Conservation (phyloP, 2,329 filamentous ascomycete species). For the Aspergillus awamori region DNA sequence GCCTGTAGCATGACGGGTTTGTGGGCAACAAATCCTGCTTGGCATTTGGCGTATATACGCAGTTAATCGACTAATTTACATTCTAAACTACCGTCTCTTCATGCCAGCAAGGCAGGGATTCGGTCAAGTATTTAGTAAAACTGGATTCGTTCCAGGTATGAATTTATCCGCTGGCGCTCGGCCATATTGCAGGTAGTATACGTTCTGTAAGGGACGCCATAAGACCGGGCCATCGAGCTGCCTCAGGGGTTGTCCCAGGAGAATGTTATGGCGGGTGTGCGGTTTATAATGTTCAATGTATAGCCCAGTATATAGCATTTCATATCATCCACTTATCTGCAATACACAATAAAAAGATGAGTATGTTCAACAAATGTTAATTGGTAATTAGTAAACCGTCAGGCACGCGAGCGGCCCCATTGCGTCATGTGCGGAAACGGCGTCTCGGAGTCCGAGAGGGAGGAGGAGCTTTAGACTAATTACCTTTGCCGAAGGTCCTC, state of each 20-base stretch:
- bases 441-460: constrained; percentile 17
- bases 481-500: constrained; percentile 1
- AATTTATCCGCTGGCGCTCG: neutral
- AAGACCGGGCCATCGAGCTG: too few species aligned
- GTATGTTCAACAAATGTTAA: too few species aligned
- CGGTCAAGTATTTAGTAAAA: neutral
- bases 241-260: too few species aligned
- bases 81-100: neutral
- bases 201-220: neutral
- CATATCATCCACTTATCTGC: too few species aligned
- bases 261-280: too few species aligned
- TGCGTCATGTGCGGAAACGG: constrained; percentile 34
- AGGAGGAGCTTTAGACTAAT: constrained; percentile 18
- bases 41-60: too few species aligned
- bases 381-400: neutral
- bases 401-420: constrained; percentile 19
- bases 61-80: neutral
- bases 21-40: too few species aligned
- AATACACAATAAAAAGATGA: too few species aligned
- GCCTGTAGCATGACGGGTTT: too few species aligned
- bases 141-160: neutral
- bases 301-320: too few species aligned
- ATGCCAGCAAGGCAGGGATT: neutral
- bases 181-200: neutral
- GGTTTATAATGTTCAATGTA: too few species aligned